Conservation (phyloP, 2,329 filamentous ascomycete genomes). For the Mariannaea elegans region DNA sequence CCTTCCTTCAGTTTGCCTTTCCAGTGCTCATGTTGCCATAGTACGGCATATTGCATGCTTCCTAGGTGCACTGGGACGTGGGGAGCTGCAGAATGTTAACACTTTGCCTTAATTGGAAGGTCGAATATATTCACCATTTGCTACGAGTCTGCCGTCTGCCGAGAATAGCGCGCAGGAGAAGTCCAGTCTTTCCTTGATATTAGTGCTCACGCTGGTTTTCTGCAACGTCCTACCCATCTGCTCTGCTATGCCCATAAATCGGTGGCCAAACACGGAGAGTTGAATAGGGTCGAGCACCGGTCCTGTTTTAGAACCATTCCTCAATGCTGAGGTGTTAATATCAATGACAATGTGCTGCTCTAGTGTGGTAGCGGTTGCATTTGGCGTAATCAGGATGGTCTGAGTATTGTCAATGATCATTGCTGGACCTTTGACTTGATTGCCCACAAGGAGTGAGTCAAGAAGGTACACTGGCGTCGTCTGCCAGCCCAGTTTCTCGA, state of each 20-base stretch:
- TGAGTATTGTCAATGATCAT: slow-evolving; percentile 75
- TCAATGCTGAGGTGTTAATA: slow-evolving; percentile 49
- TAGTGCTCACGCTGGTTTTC: slow-evolving; percentile 80
- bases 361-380: too few relatives aligned
- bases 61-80: slow-evolving; percentile 33
- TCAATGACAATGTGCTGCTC: slow-evolving; percentile 45
- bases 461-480: slow-evolving; percentile 38
- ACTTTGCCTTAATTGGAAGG: too few relatives aligned
- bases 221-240: slow-evolving; percentile 83
- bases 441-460: slow-evolving; percentile 21
- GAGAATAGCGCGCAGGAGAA: slow-evolving; percentile 85
- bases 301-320: too few relatives aligned
- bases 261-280: slow-evolving; percentile 80
- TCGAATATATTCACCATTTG: too few relatives aligned
- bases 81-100: too few relatives aligned
- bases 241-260: slow-evolving; percentile 87
- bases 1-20: too few relatives aligned
- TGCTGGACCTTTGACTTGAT: slow-evolving; percentile 43
- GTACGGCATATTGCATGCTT: slow-evolving; percentile 34
- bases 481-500: slow-evolving; percentile 27
- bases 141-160: slow-evolving; percentile 50
- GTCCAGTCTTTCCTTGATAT: slow-evolving; percentile 83
- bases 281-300: too few relatives aligned
- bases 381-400: slow-evolving; percentile 70
- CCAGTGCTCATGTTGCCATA: too few relatives aligned